phyloP scores from a whole-genome alignment of 805 yeast genomes.

The Grigorovia transvaalensis region DNA sequence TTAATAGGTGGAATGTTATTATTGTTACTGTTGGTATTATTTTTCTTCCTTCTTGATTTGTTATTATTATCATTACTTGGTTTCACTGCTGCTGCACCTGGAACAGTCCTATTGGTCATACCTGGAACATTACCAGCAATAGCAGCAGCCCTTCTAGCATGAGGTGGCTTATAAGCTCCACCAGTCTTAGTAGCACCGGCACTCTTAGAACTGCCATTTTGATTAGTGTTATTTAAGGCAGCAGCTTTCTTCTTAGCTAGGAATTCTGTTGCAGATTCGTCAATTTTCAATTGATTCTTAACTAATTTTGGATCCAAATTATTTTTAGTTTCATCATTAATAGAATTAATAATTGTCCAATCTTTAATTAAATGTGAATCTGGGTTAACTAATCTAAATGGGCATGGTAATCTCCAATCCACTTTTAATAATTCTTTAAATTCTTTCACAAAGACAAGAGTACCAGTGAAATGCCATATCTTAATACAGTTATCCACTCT shows the following conservation, averaged over 20 bases:
- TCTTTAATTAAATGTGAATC: conserved; percentile 26
- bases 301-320: conserved; percentile 39
- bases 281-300: conserved; percentile 50
- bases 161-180: conserved; percentile 97
- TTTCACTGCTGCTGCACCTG: conserved; percentile 40
- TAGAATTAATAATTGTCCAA: conserved; percentile 6
- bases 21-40: conserved; percentile 1
- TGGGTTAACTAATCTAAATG: conserved; percentile 13
- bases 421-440: conserved; percentile 72
- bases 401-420: conserved; percentile 62
- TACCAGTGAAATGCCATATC: conserved; percentile 87
- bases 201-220: conserved; percentile 1
- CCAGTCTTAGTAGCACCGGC: conserved; percentile 34
- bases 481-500: conserved; percentile 94
- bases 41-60: conserved; percentile 24
- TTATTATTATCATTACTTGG: conserved; percentile 57
- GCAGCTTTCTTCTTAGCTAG: conserved; percentile 28
- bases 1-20: conserved; percentile 2
- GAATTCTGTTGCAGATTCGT: conserved; percentile 56
- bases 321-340: conserved; percentile 3
- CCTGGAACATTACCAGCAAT: conserved; percentile 15
- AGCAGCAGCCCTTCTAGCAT: conserved; percentile 54
- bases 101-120: conserved; percentile 31
- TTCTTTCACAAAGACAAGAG: conserved; percentile 65
- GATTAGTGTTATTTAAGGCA: conserved; percentile 8